Conservation (phyloP, 345 rosid genomes). For the Bruguiera gymnorhiza region DNA sequence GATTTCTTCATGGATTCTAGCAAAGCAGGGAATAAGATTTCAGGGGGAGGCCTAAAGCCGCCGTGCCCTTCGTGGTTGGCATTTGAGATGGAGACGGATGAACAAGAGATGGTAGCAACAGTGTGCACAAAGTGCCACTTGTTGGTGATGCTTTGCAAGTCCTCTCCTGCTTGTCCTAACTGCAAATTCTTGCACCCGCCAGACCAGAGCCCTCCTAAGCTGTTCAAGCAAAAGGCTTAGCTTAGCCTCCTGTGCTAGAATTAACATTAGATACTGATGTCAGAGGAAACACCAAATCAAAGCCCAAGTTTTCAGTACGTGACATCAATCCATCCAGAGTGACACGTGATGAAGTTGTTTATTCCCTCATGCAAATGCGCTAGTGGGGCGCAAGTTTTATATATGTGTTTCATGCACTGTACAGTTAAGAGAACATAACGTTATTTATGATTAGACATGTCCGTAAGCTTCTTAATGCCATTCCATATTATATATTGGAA, state of each 20-base stretch:
- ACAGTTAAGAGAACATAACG: no score
- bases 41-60: constrained; percentile 8
- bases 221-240: constrained; percentile 38
- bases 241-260: constrained; percentile 55
- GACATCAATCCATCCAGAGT: no score
- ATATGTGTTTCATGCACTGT: no score
- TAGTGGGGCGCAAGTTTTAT: no score
- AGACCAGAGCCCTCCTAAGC: constrained; percentile 43
- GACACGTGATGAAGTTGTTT: no score
- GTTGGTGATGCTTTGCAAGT: constrained; percentile 76
- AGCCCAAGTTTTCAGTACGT: no score
- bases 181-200: constrained; percentile 88
- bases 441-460: no score
- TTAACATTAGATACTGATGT: no score
- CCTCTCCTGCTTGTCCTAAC: constrained; percentile 80
- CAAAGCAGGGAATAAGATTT: constrained; percentile 5
- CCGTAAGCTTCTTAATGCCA: no score
- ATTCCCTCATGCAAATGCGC: no score
- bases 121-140: constrained; percentile 75
- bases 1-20: constrained; percentile 21
- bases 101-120: constrained; percentile 67
- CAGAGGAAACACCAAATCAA: no score
- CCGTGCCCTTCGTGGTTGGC: constrained; percentile 51
- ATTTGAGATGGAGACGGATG: constrained; percentile 29
- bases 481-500: no score